Evolutionary conservation across 257 asterid species (phyloP).

Genomic region (Nemophila menziesii): DNA sequence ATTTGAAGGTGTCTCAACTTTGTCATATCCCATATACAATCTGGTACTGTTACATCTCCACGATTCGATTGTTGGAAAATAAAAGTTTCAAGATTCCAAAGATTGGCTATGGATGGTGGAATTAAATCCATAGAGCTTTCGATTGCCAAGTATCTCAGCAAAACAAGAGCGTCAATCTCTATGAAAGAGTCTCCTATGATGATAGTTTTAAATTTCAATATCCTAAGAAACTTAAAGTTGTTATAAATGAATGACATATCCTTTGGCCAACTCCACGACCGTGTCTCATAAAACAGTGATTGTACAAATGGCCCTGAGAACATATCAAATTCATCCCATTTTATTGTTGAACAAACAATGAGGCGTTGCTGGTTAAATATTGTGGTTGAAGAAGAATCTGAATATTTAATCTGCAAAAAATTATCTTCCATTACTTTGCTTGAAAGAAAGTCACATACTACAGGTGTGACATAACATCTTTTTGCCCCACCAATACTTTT

Average conservation of each 20-base stretch:
- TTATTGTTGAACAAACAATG: conserved; percentile 1
- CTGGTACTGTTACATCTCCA: too few relatives aligned
- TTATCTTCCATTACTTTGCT: conserved; percentile 5
- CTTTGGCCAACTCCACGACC: neutral
- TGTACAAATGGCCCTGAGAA: conserved; percentile 9
- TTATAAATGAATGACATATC: neutral
- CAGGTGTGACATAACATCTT: conserved; percentile 10
- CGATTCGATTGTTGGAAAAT: too few relatives aligned
- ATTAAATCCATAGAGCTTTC: too few relatives aligned
- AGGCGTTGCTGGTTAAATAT: neutral
- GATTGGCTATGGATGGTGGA: too few relatives aligned
- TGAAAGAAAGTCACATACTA: conserved; percentile 5
- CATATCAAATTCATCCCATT: conserved; percentile 2
- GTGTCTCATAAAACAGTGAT: conserved; percentile 1
- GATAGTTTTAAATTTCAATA: conserved; percentile 1
- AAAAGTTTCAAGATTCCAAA: too few relatives aligned
- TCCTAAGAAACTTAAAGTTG: conserved; percentile 8
- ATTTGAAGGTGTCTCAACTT: too few relatives aligned
- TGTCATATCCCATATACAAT: too few relatives aligned
- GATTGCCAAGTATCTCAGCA: conserved; percentile 5
- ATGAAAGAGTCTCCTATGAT: neutral
- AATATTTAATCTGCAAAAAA: conserved; percentile 1
- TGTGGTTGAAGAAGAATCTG: too few relatives aligned
- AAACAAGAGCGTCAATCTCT: neutral
- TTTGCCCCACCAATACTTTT: conserved; percentile 5